Percentiles rank a stretch among this genome's conserved stretches.
phyloP scores from a whole-genome alignment of 2,329 filamentous ascomycete species.

The Raffaelea arxii region DNA sequence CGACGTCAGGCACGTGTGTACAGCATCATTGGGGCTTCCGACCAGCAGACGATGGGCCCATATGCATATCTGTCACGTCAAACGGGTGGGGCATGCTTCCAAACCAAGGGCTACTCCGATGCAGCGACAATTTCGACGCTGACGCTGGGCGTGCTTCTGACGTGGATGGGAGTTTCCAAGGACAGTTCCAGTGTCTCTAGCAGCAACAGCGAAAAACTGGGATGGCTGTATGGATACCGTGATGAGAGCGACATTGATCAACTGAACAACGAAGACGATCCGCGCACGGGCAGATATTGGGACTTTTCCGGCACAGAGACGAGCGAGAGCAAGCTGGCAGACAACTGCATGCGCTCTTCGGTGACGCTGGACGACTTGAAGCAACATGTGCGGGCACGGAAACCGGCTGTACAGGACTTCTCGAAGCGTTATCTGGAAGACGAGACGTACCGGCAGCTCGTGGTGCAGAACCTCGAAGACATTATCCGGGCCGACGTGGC shows the following conservation, averaged over 20 bases:
- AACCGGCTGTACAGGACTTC: conserved; percentile 22
- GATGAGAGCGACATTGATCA: conserved; percentile 10
- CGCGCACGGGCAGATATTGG: conserved; percentile 6
- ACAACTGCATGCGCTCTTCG: conserved; percentile 4
- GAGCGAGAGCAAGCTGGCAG: background rate
- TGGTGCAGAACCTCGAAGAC: conserved; percentile 25
- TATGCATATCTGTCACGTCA: conserved; percentile 31
- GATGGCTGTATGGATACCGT: conserved; percentile 10
- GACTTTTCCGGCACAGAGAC: background rate
- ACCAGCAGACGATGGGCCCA: conserved; percentile 17
- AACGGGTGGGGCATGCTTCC: conserved; percentile 31
- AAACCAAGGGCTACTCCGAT: conserved; percentile 13
- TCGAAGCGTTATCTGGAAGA: conserved; percentile 30
- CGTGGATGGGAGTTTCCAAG: conserved; percentile 32
- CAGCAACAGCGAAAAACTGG: conserved; percentile 5
- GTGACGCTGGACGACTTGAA: conserved; percentile 16
- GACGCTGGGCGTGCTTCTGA: conserved; percentile 29
- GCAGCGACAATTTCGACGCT: conserved; percentile 26
- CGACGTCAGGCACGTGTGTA: conserved; percentile 36
- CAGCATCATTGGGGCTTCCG: conserved; percentile 23
- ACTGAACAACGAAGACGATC: conserved; percentile 11
- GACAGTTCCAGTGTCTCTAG: conserved; percentile 10
- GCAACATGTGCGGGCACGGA: conserved; percentile 14
- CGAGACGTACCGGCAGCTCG: conserved; percentile 26
- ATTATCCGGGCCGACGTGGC: conserved; percentile 34